Conservation (phyloP, 768 basidiomycete species). For the Ramaria sp. region DNA sequence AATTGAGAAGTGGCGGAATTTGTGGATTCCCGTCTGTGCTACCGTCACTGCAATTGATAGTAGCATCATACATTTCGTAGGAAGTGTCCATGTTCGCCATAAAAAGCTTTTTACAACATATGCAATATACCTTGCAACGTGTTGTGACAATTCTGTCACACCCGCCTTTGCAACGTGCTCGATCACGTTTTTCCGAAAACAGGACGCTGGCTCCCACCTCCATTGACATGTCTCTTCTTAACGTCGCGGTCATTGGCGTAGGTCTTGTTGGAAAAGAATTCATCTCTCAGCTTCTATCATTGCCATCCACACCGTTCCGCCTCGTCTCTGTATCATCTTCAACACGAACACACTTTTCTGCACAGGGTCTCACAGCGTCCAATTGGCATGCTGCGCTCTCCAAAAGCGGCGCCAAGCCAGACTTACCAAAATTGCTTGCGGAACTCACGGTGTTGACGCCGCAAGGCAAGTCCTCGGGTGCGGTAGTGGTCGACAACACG, state of each 20-base stretch:
- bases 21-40: too few species aligned
- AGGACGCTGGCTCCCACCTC: not conserved
- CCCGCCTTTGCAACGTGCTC: too few species aligned
- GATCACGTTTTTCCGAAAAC: too few species aligned
- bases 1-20: too few species aligned
- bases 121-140: too few species aligned
- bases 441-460: slow-evolving; percentile 35
- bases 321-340: slow-evolving; percentile 65
- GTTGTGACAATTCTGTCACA: too few species aligned
- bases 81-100: too few species aligned
- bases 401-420: slow-evolving; percentile 31
- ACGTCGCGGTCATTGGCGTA: slow-evolving; percentile 77
- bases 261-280: slow-evolving; percentile 90
- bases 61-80: too few species aligned
- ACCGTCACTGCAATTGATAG: too few species aligned
- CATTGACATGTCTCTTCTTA: slow-evolving; percentile 3
- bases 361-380: slow-evolving; percentile 30
- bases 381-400: slow-evolving; percentile 38
- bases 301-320: slow-evolving; percentile 45
- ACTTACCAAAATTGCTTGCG: slow-evolving; percentile 29
- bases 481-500: slow-evolving; percentile 85
- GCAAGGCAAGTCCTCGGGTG: slow-evolving; percentile 30
- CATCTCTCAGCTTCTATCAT: slow-evolving; percentile 65
- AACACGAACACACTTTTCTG: slow-evolving; percentile 43
- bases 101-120: too few species aligned